Base-by-base conservation (phyloP, 2,329 filamentous ascomycete species). In the Colletotrichum somersetense region DNA sequence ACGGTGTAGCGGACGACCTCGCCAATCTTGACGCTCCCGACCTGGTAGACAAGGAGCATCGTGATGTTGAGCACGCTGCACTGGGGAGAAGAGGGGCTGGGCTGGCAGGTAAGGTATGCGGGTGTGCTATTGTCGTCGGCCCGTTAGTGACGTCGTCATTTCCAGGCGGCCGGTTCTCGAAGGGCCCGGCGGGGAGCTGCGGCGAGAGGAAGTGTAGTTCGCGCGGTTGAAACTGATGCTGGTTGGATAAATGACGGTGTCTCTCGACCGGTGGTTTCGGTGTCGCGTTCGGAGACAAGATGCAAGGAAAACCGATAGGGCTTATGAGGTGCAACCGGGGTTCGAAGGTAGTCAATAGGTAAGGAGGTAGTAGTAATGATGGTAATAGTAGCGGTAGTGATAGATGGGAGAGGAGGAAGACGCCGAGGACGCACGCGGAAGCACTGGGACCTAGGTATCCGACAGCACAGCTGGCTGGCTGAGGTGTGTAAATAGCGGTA, bases 1-100 rank as follows among this genome's bases (percentile, higher is more conserved):
- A 98, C 86, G 11, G 93, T 97, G 79, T 91, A 97, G 84, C 96
- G 92, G 74, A 98, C 91, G 50, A 98, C 92, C 84, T 98, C 95
- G 80, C 96, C 96, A 75, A 98, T 93, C 83, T 96, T 97, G 80
- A 98, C 92, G 84, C 89, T 94, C 79, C 96, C 96, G 75, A 92
- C 88, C 84, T 98, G 96, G 83, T 98, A 93, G 73, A 97, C 85
- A 80, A 98, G 90, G 75, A 98, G 87, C 96, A 98, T 98, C 42
- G 79, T 82, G 76, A 35, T 12, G 64, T 66, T 46, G 66, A 35
- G 14, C 33, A 14, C 30, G 56, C 18, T 50, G 50, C 30, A 44
- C 63, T 53, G 58, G 46, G 38, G 59, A 44, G 26, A 30, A 16
- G 62, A 16, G 46, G 40, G 48, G 16, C 33, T 53, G 40, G 48